Conservation (phyloP, 129 eudicot species). For the Lonicera japonica region DNA sequence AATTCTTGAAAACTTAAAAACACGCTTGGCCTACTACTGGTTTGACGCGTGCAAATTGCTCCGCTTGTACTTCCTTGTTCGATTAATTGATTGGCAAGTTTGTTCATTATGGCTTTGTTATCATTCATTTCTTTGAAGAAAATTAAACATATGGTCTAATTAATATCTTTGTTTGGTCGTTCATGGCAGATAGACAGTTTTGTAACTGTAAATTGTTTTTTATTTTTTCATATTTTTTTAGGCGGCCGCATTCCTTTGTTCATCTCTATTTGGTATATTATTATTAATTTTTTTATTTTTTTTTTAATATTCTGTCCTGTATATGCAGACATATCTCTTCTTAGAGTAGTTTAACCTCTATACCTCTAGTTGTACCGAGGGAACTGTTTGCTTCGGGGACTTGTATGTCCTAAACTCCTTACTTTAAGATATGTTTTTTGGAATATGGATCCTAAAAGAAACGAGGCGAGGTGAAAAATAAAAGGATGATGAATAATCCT, state of each 20-base stretch:
- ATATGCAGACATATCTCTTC: too few species aligned
- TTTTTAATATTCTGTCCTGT: not conserved
- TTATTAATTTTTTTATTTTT: not conserved
- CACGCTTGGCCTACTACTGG: not conserved
- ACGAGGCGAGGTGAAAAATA: too few species aligned
- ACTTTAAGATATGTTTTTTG: too few species aligned
- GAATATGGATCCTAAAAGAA: too few species aligned
- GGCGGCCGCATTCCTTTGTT: not conserved
- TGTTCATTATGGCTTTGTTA: slow-evolving; percentile 6
- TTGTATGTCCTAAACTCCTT: too few species aligned
- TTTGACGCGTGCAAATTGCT: slow-evolving; percentile 7
- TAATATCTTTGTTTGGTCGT: not conserved
- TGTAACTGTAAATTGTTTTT: not conserved
- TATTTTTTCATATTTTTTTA: not conserved
- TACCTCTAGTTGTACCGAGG: too few species aligned
- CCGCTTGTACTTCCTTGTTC: slow-evolving; percentile 1
- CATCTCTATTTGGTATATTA: too few species aligned
- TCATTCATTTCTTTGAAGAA: slow-evolving; percentile 7
- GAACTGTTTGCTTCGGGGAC: too few species aligned
- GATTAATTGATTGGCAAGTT: not conserved
- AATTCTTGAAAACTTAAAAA: too few species aligned
- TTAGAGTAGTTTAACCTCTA: too few species aligned
- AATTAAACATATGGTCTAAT: not conserved
- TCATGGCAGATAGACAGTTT: not conserved
- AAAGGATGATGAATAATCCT: too few species aligned